A percentile compares a stretch with the other conserved stretches of the same genome.
Conservation (phyloP, 2,329 filamentous ascomycete species). For the Microdochium bolleyi region DNA sequence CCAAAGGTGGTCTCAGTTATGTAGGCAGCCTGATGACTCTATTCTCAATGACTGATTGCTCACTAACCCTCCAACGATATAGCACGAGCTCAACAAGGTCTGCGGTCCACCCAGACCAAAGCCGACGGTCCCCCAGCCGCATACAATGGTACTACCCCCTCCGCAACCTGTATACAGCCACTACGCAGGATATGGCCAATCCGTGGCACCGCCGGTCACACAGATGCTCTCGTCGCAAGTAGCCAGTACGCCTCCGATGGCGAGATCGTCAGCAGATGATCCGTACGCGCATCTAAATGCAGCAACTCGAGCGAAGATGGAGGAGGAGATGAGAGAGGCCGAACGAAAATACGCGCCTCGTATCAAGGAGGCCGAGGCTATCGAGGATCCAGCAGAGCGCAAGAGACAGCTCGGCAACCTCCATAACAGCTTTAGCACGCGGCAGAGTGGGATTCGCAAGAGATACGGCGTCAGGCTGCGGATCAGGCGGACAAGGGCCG, state of each 20-base stretch:
- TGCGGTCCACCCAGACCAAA: constrained; percentile 27
- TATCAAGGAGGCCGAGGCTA: constrained; percentile 31
- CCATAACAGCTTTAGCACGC: constrained; percentile 45
- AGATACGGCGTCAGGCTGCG: constrained; percentile 49
- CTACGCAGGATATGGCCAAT: background rate
- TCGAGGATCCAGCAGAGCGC: constrained; percentile 23
- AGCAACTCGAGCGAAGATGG: constrained; percentile 17
- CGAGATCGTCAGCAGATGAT: constrained; percentile 15
- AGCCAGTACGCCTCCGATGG: constrained; percentile 4
- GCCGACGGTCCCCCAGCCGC: background rate
- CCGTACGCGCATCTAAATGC: constrained; percentile 36
- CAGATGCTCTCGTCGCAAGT: too few relatives aligned
- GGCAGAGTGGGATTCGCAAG: constrained; percentile 48
- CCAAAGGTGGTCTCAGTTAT: constrained; percentile 31
- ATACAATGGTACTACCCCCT: background rate
- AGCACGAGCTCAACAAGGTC: constrained; percentile 32
- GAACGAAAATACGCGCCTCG: constrained; percentile 29
- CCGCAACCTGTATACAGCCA: background rate
- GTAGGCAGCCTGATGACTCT: constrained; percentile 8
- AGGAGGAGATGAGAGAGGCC: constrained; percentile 26
- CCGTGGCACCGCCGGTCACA: too few relatives aligned
- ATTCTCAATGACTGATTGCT: constrained; percentile 3
- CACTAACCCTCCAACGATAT: background rate
- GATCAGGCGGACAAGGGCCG: constrained; percentile 35
- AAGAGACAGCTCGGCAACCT: constrained; percentile 28